Base-by-base conservation (phyloP, 2,329 filamentous ascomycete species). In the Penicillium sp. region DNA sequence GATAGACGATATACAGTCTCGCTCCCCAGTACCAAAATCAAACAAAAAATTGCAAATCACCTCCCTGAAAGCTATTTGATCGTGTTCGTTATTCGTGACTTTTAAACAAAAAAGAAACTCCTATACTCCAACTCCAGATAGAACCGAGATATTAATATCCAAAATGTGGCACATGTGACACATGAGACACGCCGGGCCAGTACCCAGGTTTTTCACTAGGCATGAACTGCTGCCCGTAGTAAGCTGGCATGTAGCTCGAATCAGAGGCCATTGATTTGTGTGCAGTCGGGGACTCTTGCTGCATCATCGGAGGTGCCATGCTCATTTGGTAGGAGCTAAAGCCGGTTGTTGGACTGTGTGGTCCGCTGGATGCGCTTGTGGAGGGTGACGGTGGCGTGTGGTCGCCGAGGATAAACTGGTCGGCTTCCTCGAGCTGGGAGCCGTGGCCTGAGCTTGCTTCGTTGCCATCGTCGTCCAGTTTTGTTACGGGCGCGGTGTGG, bases 341-440 rank as follows among this genome's bases (percentile, higher is more conserved):
- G 3, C 42, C 50, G 1, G 50, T 47, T 3, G 48, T 47, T 8
- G 58, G 57, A 32, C 57, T 60, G 13, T 53, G 56, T 1, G 58
- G 54, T 2, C 55, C 58, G 46, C 58, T 61, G 8, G 57, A 61
- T 18, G 53, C 53, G 32, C 58, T 61, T n/a, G 57, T 53, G 4
- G 57, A 52, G 8, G 58, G 58, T 1, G 58, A 61, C 6, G 59
- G 35, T 0, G 58, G 58, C 13, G 55, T 23, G 39, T 28, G 52
- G 53, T 8, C 43, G 29, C 25, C 18, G n/a, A 24, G 46, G 2
- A 6, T 39, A 9, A 28, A 42, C 13, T n/a, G 38, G 25, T 39
- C 49, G 43, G 23, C 40, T 7, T 57, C 49, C 8, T 55, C 56
- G 5, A 52, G 8, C 4, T 33, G 29, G 6, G 47, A 42, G 12